Percentiles rank a stretch among this genome's conserved stretches.
Evolutionary conservation across 148 eudicot species (phyloP).

Genomic region (Rhododendron molle): DNA sequence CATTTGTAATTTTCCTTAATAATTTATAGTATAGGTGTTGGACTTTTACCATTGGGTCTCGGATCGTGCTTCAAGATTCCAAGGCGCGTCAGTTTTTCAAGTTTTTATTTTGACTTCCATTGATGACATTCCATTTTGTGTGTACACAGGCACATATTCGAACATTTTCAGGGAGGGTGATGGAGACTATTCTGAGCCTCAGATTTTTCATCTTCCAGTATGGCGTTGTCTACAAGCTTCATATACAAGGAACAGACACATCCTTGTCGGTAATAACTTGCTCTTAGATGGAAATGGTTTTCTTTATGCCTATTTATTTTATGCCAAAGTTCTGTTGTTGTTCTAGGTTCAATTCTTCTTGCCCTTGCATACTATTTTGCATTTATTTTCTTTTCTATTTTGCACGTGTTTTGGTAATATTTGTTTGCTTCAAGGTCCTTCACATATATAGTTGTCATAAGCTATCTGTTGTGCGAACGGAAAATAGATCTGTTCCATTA

Average conservation of each 20-base stretch:
- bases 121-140: not conserved
- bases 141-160: slow-evolving; percentile 77
- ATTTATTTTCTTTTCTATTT: not conserved
- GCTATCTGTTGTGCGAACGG: not conserved
- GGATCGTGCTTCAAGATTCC: not conserved
- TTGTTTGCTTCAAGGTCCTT: not conserved
- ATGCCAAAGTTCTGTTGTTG: not conserved
- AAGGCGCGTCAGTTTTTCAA: not conserved
- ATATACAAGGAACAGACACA: slow-evolving; percentile 63
- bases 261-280: slow-evolving; percentile 62
- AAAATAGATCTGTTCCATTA: not conserved
- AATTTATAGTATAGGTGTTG: not conserved
- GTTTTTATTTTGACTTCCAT: not conserved
- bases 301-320: not conserved
- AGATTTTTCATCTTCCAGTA: slow-evolving; percentile 92
- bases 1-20: not conserved
- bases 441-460: not conserved
- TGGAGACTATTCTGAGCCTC: slow-evolving; percentile 90
- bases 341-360: not conserved
- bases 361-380: not conserved
- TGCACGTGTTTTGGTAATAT: not conserved
- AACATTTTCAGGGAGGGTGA: slow-evolving; percentile 66
- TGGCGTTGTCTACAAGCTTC: slow-evolving; percentile 88
- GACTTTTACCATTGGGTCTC: not conserved
- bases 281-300: not conserved